Percentiles rank a stretch among this genome's conserved stretches.
These are phyloP conservation scores for Trichoderma breve DNA, from an alignment of 2,329 filamentous ascomycete genomes.

Conservation along the genomic window DNA sequence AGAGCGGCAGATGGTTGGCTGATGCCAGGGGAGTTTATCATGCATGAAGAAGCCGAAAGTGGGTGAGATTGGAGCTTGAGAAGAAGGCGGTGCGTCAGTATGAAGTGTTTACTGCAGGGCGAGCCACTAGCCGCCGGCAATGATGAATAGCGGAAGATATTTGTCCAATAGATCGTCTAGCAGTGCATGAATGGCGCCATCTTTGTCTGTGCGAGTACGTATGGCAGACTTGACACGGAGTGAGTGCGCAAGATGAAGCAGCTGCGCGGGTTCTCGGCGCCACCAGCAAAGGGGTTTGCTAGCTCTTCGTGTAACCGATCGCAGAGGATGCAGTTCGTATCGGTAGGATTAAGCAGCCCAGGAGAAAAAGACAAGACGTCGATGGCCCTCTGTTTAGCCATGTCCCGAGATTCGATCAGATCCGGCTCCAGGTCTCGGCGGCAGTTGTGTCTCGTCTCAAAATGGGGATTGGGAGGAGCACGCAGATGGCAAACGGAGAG, in stretches of 20 bases:
- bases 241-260: background rate
- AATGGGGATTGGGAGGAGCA: background rate
- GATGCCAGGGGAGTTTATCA: background rate
- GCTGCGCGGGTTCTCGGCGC: background rate
- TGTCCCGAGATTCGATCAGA: background rate
- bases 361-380: background rate
- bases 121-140: background rate
- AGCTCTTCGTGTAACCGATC: background rate
- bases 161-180: background rate
- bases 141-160: background rate
- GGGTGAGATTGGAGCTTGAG: background rate
- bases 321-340: background rate
- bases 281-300: background rate
- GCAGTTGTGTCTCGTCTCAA: background rate
- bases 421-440: background rate
- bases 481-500: background rate
- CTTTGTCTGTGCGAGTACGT: background rate
- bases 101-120: background rate
- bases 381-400: background rate
- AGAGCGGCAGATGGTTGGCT: slow-evolving; percentile 3
- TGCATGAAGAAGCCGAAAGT: background rate
- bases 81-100: slow-evolving; percentile 1
- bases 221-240: background rate
- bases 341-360: background rate
- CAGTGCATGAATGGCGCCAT: background rate